Evolutionary conservation across 2,329 filamentous ascomycete species (phyloP), one percentile per base, ranked within the genome.

Genomic region (Fusarium sp.): DNA sequence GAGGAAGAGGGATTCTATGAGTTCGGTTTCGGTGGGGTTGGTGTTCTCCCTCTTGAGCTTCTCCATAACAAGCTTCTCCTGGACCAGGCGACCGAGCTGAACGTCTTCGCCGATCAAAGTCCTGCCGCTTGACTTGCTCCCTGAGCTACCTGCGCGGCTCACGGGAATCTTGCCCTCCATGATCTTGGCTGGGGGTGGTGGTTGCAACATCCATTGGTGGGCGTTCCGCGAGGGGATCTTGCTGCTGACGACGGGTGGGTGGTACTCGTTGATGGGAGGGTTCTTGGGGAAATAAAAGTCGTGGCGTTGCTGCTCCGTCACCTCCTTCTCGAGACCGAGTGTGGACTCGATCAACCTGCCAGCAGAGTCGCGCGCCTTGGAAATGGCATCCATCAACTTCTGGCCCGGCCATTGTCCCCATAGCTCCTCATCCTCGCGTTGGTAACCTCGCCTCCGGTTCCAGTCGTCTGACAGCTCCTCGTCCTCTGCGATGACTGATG

Each of bases 191-290:
- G 92, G 90, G n/a, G 95, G 95, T 1, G 95, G 94, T 3, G 95
- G 95, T 79, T 97, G 94, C 61, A 97, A 86, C 95, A 98, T 98
- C 95, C 95, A 98, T 79, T 88, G 89, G 64, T 93, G 92, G 69
- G 93, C 94, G 64, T 91, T 90, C 79, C 86, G 90, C 80, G 89
- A 91, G 40, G 87, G 88, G 16, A 92, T 93, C 66, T 90, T 93
- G 83, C 91, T 94, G 81, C 90, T 94, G 70, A 96, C 93, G 61
- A 97, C 92, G 4, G 94, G 94, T 6, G 94, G 94, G 80, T 97
- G 94, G 67, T 95, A 89, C 70, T 97, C 94, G 83, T 97, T 96
- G 77, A 97, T 91, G 5, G 93, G 93, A 9, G 92, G 94, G 77
- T 92, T 92, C 67, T 83, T 85, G 40, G 87, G 86, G 60, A 87